Evolutionary conservation across 2,329 filamentous ascomycete genomes (phyloP).

Genomic region (Exophiala alcalophila): DNA sequence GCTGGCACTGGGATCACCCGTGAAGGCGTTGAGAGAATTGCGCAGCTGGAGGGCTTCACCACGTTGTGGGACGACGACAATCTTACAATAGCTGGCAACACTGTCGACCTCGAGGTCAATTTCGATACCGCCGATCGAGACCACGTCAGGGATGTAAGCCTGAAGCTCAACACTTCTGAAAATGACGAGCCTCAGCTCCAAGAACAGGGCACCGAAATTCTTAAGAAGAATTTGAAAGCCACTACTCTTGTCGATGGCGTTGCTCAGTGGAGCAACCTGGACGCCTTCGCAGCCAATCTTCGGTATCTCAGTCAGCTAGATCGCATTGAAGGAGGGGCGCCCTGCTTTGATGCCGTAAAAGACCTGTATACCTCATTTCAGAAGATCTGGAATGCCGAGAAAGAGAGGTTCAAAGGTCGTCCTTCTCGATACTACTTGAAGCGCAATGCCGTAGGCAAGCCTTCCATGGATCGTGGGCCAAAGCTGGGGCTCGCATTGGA

Average conservation of each 20-base stretch:
- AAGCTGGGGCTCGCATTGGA: constrained; percentile 42
- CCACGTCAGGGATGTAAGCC: constrained; percentile 42
- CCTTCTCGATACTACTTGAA: constrained; percentile 42
- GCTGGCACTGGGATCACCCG: constrained; percentile 44
- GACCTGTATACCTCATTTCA: constrained; percentile 43
- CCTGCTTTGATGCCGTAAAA: constrained; percentile 48
- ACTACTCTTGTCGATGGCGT: constrained; percentile 34
- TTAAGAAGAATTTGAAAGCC: constrained; percentile 41
- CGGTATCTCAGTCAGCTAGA: constrained; percentile 46
- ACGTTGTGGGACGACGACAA: constrained; percentile 48
- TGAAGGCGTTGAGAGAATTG: constrained; percentile 43
- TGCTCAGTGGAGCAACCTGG: constrained; percentile 33
- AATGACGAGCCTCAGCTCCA: constrained; percentile 40
- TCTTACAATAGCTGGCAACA: constrained; percentile 45
- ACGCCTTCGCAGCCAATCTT: constrained; percentile 43
- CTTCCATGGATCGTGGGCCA: constrained; percentile 40
- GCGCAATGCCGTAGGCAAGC: constrained; percentile 41
- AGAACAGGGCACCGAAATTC: constrained; percentile 43
- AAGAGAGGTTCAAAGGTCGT: constrained; percentile 33
- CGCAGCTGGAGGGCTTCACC: constrained; percentile 44
- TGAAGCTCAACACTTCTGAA: constrained; percentile 43
- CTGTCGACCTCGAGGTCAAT: constrained; percentile 47
- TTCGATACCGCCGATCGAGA: constrained; percentile 40
- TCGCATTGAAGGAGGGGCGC: constrained; percentile 44
- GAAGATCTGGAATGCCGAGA: constrained; percentile 44